Evolutionary conservation across 306 rosid genomes (phyloP).

Genomic region (Acacia acuminata): DNA sequence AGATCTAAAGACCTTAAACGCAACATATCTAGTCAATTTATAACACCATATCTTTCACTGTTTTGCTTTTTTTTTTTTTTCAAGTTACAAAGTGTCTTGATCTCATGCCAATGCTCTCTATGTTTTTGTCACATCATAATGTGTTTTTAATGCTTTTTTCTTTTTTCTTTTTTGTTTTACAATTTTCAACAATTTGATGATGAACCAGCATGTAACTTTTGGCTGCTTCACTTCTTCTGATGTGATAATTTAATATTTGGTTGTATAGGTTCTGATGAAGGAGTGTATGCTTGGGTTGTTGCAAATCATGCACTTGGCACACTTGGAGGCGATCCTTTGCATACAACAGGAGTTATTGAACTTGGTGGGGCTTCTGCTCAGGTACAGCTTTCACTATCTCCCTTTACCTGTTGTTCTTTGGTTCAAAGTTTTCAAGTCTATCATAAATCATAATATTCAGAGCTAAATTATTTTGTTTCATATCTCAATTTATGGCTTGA

Average conservation of each 20-base stretch:
- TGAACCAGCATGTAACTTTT: background rate
- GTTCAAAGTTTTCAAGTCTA: background rate
- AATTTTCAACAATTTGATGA: background rate
- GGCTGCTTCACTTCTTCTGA: background rate
- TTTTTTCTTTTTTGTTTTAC: background rate
- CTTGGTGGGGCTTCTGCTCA: conserved; percentile 79
- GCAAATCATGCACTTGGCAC: conserved; percentile 74
- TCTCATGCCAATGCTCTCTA: background rate
- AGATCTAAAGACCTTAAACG: background rate
- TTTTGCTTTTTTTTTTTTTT: background rate
- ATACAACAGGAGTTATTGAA: conserved; percentile 67
- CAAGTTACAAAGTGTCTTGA: background rate
- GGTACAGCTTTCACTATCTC: conserved; percentile 35
- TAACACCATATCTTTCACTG: background rate
- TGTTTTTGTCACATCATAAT: background rate
- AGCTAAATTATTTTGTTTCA: background rate
- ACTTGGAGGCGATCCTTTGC: conserved; percentile 63
- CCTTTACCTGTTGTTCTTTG: background rate
- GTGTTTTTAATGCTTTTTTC: background rate
- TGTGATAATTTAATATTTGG: background rate
- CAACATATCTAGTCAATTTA: background rate
- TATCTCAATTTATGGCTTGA: background rate
- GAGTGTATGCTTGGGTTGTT: conserved; percentile 48
- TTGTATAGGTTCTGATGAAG: conserved; percentile 10
- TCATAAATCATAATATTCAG: background rate